A percentile compares a stretch with the other conserved stretches of the same genome.
Conservation (phyloP, 2,329 filamentous ascomycete species). For the Verticillium nubilum region DNA sequence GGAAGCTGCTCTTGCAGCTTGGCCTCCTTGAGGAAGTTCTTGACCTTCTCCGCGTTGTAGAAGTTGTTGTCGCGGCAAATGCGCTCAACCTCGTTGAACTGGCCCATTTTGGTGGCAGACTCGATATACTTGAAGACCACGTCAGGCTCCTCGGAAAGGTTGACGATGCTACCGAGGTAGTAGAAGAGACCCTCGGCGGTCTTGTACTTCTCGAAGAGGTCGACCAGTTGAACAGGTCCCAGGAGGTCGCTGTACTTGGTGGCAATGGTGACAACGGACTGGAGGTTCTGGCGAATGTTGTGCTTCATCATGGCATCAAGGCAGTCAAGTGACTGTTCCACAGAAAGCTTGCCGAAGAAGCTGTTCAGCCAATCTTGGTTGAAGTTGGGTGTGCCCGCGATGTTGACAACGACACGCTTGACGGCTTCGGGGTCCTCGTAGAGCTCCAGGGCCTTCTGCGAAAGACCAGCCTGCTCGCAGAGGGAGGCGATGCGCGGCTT, state of each 20-base stretch:
- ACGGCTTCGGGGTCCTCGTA: conserved; percentile 86
- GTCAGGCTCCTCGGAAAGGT: conserved; percentile 89
- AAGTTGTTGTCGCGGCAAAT: conserved; percentile 91
- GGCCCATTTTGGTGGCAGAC: conserved; percentile 86
- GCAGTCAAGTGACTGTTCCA: conserved; percentile 91
- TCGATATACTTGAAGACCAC: conserved; percentile 99
- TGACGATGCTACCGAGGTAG: conserved; percentile 96
- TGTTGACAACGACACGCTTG: conserved; percentile 84
- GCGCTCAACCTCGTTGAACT: conserved; percentile 93
- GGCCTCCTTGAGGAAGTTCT: conserved; percentile 99
- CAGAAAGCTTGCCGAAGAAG: conserved; percentile 91
- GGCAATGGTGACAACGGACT: conserved; percentile 88
- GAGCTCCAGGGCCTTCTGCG: conserved; percentile 84
- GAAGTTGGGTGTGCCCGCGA: conserved; percentile 76
- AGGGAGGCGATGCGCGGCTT: conserved; percentile 81
- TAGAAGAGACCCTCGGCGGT: conserved; percentile 96
- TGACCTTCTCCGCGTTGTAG: conserved; percentile 92
- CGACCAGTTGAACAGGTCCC: conserved; percentile 80
- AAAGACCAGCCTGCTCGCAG: conserved; percentile 87
- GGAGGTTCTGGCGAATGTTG: conserved; percentile 96
- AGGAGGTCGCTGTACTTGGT: conserved; percentile 98
- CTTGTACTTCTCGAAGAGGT: conserved; percentile 95
- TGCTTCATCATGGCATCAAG: conserved; percentile 93
- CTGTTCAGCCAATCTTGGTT: conserved; percentile 85
- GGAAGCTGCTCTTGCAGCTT: conserved; percentile 87